Percentiles rank a stretch among this genome's conserved stretches.
phyloP scores from a whole-genome alignment of 306 rosid genomes.

The Comarum palustre region DNA sequence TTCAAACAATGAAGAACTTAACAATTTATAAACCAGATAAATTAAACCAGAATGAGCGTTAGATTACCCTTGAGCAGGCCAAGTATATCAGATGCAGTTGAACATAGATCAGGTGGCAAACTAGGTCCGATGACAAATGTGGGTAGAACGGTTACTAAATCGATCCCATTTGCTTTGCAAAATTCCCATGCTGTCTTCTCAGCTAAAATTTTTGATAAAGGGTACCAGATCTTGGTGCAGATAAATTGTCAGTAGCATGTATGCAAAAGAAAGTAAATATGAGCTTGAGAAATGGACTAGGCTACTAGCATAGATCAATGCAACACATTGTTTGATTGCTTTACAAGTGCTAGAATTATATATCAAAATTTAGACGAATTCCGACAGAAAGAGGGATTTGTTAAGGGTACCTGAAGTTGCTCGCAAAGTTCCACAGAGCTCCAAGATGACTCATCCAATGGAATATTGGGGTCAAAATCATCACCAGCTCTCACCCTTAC shows the following conservation, averaged over 20 bases:
- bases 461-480: slow-evolving; percentile 51
- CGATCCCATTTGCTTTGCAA: slow-evolving; percentile 59
- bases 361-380: background rate
- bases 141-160: slow-evolving; percentile 67
- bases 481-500: slow-evolving; percentile 43
- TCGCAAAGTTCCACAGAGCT: slow-evolving; percentile 57
- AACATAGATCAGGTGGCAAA: slow-evolving; percentile 63
- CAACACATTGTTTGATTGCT: background rate
- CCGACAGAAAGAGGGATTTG: background rate
- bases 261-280: background rate
- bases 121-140: slow-evolving; percentile 65
- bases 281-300: background rate
- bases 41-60: background rate
- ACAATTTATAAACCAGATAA: background rate
- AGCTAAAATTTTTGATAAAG: slow-evolving; percentile 66
- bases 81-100: slow-evolving; percentile 76
- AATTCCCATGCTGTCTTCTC: slow-evolving; percentile 85
- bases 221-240: slow-evolving; percentile 62
- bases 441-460: slow-evolving; percentile 76
- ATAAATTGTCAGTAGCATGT: background rate
- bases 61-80: slow-evolving; percentile 63
- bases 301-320: background rate
- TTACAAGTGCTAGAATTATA: background rate
- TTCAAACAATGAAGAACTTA: background rate
- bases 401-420: slow-evolving; percentile 46